Percentiles rank a stretch among this genome's conserved stretches.
These are phyloP conservation scores for Solioccasus polychromus DNA, from an alignment of 768 basidiomycete species.

Conservation along the genomic window DNA sequence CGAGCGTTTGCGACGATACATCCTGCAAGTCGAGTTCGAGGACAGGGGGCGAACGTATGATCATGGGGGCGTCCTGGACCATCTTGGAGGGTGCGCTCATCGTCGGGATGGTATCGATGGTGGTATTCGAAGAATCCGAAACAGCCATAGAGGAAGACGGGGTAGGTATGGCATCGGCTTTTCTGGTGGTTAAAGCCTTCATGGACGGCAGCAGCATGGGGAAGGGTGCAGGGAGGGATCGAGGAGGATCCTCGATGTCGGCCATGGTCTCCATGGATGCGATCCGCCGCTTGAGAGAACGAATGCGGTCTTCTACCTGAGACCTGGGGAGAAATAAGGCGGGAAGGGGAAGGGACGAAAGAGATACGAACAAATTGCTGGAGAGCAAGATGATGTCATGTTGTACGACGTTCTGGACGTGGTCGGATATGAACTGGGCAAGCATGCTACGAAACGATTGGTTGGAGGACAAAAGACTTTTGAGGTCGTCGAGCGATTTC, in stretches of 20 bases:
- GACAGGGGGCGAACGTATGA: slow-evolving; percentile 11
- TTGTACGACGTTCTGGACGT: slow-evolving; percentile 18
- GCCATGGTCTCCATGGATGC: slow-evolving; percentile 8
- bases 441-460: slow-evolving; percentile 14
- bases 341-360: not conserved
- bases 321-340: slow-evolving; percentile 25
- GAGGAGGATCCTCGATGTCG: not conserved
- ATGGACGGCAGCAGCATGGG: slow-evolving; percentile 3
- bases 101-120: slow-evolving; percentile 2
- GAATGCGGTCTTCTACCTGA: slow-evolving; percentile 37
- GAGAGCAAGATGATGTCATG: slow-evolving; percentile 43
- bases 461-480: slow-evolving; percentile 21
- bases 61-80: slow-evolving; percentile 2
- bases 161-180: slow-evolving; percentile 3
- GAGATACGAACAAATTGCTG: slow-evolving; percentile 34
- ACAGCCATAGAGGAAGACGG: slow-evolving; percentile 15
- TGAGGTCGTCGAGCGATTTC: slow-evolving; percentile 30
- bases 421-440: slow-evolving; percentile 24
- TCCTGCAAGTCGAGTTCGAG: slow-evolving; percentile 23
- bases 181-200: not conserved
- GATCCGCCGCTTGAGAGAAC: slow-evolving; percentile 37
- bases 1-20: slow-evolving; percentile 14
- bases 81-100: not conserved
- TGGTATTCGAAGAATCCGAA: slow-evolving; percentile 16
- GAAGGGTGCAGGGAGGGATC: not conserved